Percentiles rank a stretch among this genome's conserved stretches.
Evolutionary conservation across 1,284 basidiomycete species (phyloP).

Genomic region (Malassezia sympodialis): DNA sequence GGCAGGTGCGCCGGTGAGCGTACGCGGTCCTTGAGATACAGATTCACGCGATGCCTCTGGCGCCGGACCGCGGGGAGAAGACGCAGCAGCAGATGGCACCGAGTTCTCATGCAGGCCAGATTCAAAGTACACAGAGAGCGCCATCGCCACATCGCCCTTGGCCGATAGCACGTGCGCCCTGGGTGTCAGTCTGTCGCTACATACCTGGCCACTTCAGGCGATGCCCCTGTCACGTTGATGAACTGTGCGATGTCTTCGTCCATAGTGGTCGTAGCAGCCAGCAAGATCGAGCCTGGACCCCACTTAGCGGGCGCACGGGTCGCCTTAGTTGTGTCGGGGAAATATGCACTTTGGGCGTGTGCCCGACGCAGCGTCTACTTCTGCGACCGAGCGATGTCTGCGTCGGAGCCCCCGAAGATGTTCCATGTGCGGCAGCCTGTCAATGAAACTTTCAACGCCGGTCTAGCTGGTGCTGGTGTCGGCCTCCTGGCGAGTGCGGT

Average conservation of each 20-base stretch:
- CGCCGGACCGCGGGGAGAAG: conserved; percentile 5
- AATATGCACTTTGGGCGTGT: not conserved
- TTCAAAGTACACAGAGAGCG: conserved; percentile 49
- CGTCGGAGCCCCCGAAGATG: conserved; percentile 5
- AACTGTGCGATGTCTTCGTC: conserved; percentile 36
- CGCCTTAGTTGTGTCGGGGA: not conserved
- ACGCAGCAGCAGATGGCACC: not conserved
- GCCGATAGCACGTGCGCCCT: conserved; percentile 48
- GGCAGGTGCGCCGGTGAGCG: conserved; percentile 44
- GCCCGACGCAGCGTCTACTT: not conserved
- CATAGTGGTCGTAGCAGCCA: conserved; percentile 18
- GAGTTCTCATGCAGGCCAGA: conserved; percentile 14
- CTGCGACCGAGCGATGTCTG: conserved; percentile 3
- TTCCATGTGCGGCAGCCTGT: conserved; percentile 30
- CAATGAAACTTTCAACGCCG: conserved; percentile 32
- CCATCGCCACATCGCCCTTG: conserved; percentile 46
- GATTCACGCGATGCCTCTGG: conserved; percentile 6
- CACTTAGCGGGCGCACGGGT: conserved; percentile 11
- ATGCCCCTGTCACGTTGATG: conserved; percentile 44
- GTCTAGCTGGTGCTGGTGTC: conserved; percentile 24
- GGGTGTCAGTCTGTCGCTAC: not conserved
- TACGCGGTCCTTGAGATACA: conserved; percentile 34
- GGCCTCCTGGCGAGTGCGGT: conserved; percentile 41
- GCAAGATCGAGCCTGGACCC: not conserved
- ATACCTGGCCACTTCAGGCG: conserved; percentile 40